Conservation (phyloP, 768 basidiomycete genomes). For the Rubroboletus pulcherrimus region DNA sequence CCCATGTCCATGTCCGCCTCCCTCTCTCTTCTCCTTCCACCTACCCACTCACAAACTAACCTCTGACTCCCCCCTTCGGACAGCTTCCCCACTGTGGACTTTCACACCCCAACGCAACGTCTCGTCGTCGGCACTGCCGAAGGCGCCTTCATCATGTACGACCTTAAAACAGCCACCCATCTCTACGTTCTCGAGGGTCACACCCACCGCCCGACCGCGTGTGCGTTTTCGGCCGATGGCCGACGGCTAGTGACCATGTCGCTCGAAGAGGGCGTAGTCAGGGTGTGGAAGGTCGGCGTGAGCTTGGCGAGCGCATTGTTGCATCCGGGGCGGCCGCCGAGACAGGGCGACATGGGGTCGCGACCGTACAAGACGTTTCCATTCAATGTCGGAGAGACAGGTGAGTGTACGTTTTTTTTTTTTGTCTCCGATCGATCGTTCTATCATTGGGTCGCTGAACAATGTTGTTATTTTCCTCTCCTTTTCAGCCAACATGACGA, state of each 20-base stretch:
- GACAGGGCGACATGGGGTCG: conserved; percentile 79
- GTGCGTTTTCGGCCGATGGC: conserved; percentile 93
- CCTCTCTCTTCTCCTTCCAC: background rate
- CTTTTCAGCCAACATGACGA: conserved; percentile 50
- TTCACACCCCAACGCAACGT: conserved; percentile 81
- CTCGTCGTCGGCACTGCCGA: conserved; percentile 92
- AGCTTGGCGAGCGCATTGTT: conserved; percentile 83
- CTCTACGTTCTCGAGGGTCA: conserved; percentile 95
- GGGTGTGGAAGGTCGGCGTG: conserved; percentile 95
- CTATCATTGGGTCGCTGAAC: background rate
- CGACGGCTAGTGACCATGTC: conserved; percentile 83
- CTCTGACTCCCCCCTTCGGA: too few species aligned
- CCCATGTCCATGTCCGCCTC: too few species aligned
- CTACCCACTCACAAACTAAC: background rate
- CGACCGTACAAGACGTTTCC: conserved; percentile 85
- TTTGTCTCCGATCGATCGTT: too few species aligned
- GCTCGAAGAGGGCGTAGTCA: conserved; percentile 75
- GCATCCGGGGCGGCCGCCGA: conserved; percentile 84
- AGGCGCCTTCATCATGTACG: conserved; percentile 94
- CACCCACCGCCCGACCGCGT: conserved; percentile 73
- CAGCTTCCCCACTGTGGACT: conserved; percentile 93
- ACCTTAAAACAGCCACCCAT: conserved; percentile 91
- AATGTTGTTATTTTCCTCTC: background rate
- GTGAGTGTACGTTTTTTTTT: conserved; percentile 39
- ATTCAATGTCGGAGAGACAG: conserved; percentile 82